Percentiles rank a stretch among this genome's conserved stretches.
These are phyloP conservation scores for Phytophthora sojae DNA, from an alignment of 352 stramenopile species.

Conservation along the genomic window DNA sequence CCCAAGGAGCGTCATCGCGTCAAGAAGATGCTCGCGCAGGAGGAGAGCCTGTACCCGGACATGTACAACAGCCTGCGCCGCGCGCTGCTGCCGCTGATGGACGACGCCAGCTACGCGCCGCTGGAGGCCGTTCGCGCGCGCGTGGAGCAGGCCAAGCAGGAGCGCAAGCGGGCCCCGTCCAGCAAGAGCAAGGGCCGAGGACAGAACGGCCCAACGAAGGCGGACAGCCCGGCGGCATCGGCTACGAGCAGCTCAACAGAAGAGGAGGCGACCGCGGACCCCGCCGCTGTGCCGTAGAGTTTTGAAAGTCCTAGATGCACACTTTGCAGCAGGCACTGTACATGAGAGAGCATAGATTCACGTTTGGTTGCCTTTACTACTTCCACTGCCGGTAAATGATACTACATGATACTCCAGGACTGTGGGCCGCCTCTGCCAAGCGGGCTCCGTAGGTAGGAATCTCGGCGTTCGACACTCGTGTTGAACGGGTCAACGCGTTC, in stretches of 20 bases:
- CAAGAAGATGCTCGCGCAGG: constrained; percentile 97
- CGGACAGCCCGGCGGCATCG: constrained; percentile 4
- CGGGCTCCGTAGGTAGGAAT: no score
- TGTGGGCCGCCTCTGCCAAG: no score
- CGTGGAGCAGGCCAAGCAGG: constrained; percentile 61
- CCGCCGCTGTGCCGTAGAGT: constrained; percentile 8
- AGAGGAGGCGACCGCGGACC: constrained; percentile 15
- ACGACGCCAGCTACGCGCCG: constrained; percentile 71
- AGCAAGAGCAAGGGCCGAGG: constrained; percentile 35
- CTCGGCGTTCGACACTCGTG: no score
- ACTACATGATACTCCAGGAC: no score
- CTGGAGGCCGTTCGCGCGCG: constrained; percentile 61
- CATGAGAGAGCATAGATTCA: constrained; percentile 17
- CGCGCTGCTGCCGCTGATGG: constrained; percentile 84
- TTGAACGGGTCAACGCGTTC: no score
- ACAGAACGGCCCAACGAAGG: constrained; percentile 20
- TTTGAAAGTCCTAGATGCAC: neutral
- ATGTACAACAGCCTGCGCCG: constrained; percentile 82
- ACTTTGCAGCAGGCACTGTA: constrained; percentile 12
- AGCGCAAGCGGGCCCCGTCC: constrained; percentile 44
- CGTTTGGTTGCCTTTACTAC: neutral
- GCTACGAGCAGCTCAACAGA: constrained; percentile 29
- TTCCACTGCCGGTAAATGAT: no score
- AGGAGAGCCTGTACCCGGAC: constrained; percentile 94
- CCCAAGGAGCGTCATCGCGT: constrained; percentile 96